phyloP scores from a whole-genome alignment of 805 yeast species.

The Wickerhamiella dianesei region DNA sequence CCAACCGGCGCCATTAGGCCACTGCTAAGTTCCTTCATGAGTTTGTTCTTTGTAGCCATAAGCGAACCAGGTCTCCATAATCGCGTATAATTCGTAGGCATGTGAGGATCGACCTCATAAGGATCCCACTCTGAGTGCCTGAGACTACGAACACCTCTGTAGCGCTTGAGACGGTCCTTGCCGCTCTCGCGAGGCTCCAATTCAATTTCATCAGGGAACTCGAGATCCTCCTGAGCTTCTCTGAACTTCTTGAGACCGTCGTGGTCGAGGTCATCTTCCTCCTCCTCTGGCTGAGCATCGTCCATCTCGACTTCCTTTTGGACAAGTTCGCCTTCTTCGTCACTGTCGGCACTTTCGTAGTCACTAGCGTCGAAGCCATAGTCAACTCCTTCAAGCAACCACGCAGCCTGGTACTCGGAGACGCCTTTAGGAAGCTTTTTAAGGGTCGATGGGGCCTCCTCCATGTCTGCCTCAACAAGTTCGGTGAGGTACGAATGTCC shows the following conservation, averaged over 20 bases:
- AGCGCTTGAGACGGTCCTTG: constrained; percentile 56
- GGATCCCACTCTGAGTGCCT: constrained; percentile 76
- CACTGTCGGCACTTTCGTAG: constrained; percentile 16
- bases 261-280: constrained; percentile 32
- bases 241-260: constrained; percentile 61
- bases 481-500: constrained; percentile 39
- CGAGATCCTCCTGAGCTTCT: constrained; percentile 67
- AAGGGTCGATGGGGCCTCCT: constrained; percentile 20
- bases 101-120: constrained; percentile 62
- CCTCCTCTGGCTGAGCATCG: constrained; percentile 66
- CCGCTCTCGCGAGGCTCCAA: constrained; percentile 64
- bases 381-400: constrained; percentile 42
- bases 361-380: constrained; percentile 30
- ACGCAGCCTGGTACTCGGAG: constrained; percentile 62
- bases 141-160: constrained; percentile 77
- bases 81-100: constrained; percentile 68
- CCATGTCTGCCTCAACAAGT: constrained; percentile 23
- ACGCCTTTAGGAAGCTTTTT: constrained; percentile 52
- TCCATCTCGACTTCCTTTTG: constrained; percentile 13
- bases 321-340: constrained; percentile 20
- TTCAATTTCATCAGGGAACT: constrained; percentile 93
- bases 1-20: constrained; percentile 44
- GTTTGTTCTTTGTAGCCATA: constrained; percentile 58
- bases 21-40: constrained; percentile 37
- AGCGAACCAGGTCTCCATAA: constrained; percentile 62